Percentiles rank a stretch among this genome's conserved stretches.
Evolutionary conservation across 208 protist species (phyloP).

Genomic region (Leptomonas pyrrhocoris): DNA sequence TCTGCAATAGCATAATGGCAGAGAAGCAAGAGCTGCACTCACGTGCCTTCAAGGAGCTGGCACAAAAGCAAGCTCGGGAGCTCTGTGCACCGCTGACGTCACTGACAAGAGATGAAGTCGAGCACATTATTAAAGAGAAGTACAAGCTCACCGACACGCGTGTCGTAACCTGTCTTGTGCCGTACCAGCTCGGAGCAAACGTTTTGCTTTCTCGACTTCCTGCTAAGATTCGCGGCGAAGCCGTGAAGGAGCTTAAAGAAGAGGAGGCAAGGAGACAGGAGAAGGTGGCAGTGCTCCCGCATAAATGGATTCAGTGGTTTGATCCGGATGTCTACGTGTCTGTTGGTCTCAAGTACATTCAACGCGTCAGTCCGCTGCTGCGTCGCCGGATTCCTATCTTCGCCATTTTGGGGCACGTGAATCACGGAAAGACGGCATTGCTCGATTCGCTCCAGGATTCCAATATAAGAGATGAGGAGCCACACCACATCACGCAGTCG

Average conservation of each 20-base stretch:
- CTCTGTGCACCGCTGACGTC: constrained; percentile 46
- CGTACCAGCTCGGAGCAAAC: constrained; percentile 82
- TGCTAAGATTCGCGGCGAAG: constrained; percentile 38
- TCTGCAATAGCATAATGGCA: constrained; percentile 34
- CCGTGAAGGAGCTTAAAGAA: constrained; percentile 54
- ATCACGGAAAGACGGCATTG: constrained; percentile 92
- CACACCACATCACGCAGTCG: constrained; percentile 79
- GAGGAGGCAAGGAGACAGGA: constrained; percentile 45
- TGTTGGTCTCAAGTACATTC: constrained; percentile 65
- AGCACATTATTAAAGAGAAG: constrained; percentile 54
- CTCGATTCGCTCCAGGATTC: constrained; percentile 79
- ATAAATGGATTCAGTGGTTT: constrained; percentile 76
- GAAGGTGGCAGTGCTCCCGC: constrained; percentile 1
- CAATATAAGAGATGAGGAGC: constrained; percentile 53
- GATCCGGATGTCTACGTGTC: constrained; percentile 86
- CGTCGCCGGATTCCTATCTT: constrained; percentile 74
- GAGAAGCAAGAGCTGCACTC: constrained; percentile 38
- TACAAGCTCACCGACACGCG: constrained; percentile 66
- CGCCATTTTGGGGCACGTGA: constrained; percentile 79
- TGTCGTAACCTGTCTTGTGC: constrained; percentile 85
- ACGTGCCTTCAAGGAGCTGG: constrained; percentile 44
- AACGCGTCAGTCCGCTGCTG: constrained; percentile 34
- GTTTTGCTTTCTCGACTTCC: constrained; percentile 84
- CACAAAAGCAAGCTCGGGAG: constrained; percentile 31
- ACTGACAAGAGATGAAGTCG: constrained; percentile 67